Conservation (phyloP, 2,329 filamentous ascomycete genomes). For the Mollisia scopiformis region DNA sequence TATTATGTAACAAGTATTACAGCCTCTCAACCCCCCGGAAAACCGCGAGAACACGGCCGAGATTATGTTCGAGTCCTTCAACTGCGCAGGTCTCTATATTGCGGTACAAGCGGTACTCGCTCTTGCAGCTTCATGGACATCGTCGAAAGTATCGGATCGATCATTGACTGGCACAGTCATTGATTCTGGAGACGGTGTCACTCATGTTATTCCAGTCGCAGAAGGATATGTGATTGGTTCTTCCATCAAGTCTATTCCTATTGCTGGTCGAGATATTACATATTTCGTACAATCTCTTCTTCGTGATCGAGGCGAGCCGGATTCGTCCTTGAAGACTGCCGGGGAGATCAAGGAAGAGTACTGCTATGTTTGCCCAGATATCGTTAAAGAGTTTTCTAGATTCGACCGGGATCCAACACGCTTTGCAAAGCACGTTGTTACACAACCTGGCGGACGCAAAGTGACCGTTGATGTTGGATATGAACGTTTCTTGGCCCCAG, state of each 20-base stretch:
- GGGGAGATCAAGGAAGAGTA: constrained; percentile 99
- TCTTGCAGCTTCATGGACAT: constrained; percentile 96
- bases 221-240: constrained; percentile 99
- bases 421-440: constrained; percentile 88
- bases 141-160: constrained; percentile 94
- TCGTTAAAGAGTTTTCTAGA: constrained; percentile 95
- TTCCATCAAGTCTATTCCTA: constrained; percentile 98
- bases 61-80: constrained; percentile 99
- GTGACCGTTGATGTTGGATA: constrained; percentile 93
- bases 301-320: constrained; percentile 92
- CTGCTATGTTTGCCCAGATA: constrained; percentile 98
- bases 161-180: constrained; percentile 97
- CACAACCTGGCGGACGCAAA: constrained; percentile 81
- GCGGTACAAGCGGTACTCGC: constrained; percentile 97
- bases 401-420: constrained; percentile 92
- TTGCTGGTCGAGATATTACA: constrained; percentile 96
- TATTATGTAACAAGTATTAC: neutral
- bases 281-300: constrained; percentile 98
- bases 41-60: constrained; percentile 99
- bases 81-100: constrained; percentile 98
- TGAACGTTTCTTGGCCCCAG: constrained; percentile 95
- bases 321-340: constrained; percentile 95
- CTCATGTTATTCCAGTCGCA: constrained; percentile 97
- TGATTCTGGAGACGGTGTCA: constrained; percentile 97
- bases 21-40: constrained; percentile 97